These are phyloP conservation scores for Trypanosoma boissoni DNA, from an alignment of 208 protist species.

Conservation along the genomic window DNA sequence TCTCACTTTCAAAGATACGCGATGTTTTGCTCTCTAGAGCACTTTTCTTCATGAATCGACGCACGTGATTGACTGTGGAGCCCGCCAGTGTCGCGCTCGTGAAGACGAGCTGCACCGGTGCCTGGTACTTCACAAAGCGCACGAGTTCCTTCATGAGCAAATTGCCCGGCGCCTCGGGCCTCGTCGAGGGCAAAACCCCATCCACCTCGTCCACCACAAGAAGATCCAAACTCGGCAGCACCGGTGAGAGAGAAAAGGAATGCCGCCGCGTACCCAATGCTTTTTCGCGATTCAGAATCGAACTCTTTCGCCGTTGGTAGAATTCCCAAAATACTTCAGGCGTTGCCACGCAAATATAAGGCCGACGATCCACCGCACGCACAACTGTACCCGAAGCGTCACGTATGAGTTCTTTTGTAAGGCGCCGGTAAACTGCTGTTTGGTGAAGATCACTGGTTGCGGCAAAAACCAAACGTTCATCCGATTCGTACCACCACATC, in stretches of 20 bases:
- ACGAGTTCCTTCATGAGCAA: slow-evolving; percentile 82
- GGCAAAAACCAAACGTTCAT: slow-evolving; percentile 78
- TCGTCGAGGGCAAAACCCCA: slow-evolving; percentile 69
- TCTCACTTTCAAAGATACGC: slow-evolving; percentile 64
- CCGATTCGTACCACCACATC: slow-evolving; percentile 88
- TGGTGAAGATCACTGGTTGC: slow-evolving; percentile 57
- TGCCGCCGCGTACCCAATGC: slow-evolving; percentile 36
- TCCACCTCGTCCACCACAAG: slow-evolving; percentile 89
- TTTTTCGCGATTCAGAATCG: slow-evolving; percentile 47
- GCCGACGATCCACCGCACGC: slow-evolving; percentile 57
- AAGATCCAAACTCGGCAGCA: slow-evolving; percentile 72
- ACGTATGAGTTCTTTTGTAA: slow-evolving; percentile 59
- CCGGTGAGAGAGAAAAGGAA: slow-evolving; percentile 68
- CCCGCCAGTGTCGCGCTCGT: slow-evolving; percentile 84
- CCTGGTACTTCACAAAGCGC: slow-evolving; percentile 81
- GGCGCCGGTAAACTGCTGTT: slow-evolving; percentile 68
- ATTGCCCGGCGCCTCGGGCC: slow-evolving; percentile 66
- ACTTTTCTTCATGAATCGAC: slow-evolving; percentile 88
- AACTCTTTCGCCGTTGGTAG: slow-evolving; percentile 45
- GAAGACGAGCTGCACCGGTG: slow-evolving; percentile 84
- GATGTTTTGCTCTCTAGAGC: slow-evolving; percentile 62
- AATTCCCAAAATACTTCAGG: slow-evolving; percentile 77
- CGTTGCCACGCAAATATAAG: slow-evolving; percentile 80
- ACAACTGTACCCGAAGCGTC: slow-evolving; percentile 35
- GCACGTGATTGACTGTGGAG: slow-evolving; percentile 85